phyloP scores from a whole-genome alignment of 805 yeast species.

The Spathaspora passalidarum region DNA sequence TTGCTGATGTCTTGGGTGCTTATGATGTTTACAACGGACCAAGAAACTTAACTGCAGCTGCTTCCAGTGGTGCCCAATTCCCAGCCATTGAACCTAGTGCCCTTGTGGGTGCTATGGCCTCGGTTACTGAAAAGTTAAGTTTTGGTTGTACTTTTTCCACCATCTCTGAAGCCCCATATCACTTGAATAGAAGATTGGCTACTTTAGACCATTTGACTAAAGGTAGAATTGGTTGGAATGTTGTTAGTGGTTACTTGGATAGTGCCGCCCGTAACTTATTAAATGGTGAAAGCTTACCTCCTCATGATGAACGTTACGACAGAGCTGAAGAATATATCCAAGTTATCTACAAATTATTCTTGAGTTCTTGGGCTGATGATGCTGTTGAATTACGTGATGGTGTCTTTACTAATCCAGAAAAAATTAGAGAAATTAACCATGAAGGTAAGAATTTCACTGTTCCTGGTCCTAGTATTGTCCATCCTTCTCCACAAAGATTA shows the following conservation, averaged over 20 bases:
- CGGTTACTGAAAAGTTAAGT: slow-evolving; percentile 36
- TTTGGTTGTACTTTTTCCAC: slow-evolving; percentile 44
- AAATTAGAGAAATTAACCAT: slow-evolving; percentile 39
- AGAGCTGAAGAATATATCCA: slow-evolving; percentile 40
- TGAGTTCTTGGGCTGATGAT: slow-evolving; percentile 46
- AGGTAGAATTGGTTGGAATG: slow-evolving; percentile 48
- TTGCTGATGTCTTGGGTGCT: slow-evolving; percentile 41
- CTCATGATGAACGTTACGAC: slow-evolving; percentile 40
- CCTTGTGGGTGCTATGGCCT: slow-evolving; percentile 40
- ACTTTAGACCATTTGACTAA: slow-evolving; percentile 42
- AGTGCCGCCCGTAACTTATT: slow-evolving; percentile 40
- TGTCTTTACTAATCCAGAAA: slow-evolving; percentile 35
- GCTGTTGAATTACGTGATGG: slow-evolving; percentile 28
- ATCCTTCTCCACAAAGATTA: slow-evolving; percentile 43
- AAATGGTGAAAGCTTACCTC: slow-evolving; percentile 33
- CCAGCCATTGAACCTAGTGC: slow-evolving; percentile 40
- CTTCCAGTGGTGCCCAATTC: slow-evolving; percentile 28
- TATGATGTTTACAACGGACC: slow-evolving; percentile 44
- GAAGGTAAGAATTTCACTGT: slow-evolving; percentile 40
- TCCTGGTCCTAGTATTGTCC: slow-evolving; percentile 42
- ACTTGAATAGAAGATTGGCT: slow-evolving; percentile 41
- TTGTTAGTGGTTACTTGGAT: slow-evolving; percentile 43
- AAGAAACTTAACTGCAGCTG: slow-evolving; percentile 31
- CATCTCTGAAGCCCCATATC: slow-evolving; percentile 41
- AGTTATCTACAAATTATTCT: slow-evolving; percentile 36